These are phyloP conservation scores for Globisporangium rhizosaccharum DNA, from an alignment of 352 stramenopile species.

Conservation along the genomic window DNA sequence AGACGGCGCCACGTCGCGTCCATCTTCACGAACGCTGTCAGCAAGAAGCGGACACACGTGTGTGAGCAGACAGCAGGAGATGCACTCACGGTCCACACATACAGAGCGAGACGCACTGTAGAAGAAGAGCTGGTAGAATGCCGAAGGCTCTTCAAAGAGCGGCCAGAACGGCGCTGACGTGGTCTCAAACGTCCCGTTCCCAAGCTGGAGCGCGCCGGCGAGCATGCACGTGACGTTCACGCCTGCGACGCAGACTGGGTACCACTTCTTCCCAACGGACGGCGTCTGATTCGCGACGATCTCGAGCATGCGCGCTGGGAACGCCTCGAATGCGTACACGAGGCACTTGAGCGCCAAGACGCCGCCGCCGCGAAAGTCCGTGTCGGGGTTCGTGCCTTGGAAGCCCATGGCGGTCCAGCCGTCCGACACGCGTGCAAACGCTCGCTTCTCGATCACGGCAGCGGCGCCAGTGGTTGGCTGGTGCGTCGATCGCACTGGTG, in stretches of 20 bases:
- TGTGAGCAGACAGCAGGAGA: not conserved
- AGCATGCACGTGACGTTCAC: slow-evolving; percentile 86
- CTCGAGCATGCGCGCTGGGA: slow-evolving; percentile 60
- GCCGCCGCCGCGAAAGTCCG: slow-evolving; percentile 79
- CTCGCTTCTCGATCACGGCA: slow-evolving; percentile 5
- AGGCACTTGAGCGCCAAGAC: slow-evolving; percentile 79
- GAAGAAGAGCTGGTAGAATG: slow-evolving; percentile 80
- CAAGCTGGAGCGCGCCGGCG: slow-evolving; percentile 58
- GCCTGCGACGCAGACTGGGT: slow-evolving; percentile 72
- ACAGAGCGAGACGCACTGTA: slow-evolving; percentile 21
- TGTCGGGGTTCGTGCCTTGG: slow-evolving; percentile 71
- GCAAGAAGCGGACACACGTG: too few relatives aligned
- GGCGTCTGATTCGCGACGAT: slow-evolving; percentile 51
- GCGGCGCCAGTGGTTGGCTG: not conserved
- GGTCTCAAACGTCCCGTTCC: slow-evolving; percentile 47
- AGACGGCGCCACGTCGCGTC: slow-evolving; percentile 72
- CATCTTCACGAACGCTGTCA: slow-evolving; percentile 76
- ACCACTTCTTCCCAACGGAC: slow-evolving; percentile 51
- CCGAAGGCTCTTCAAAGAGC: slow-evolving; percentile 80
- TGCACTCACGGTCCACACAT: not conserved
- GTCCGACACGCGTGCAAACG: slow-evolving; percentile 40
- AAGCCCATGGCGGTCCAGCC: slow-evolving; percentile 77
- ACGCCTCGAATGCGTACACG: slow-evolving; percentile 76
- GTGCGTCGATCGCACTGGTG: not conserved
- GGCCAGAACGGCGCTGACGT: slow-evolving; percentile 46